Evolutionary conservation across 768 basidiomycete genomes (phyloP), one percentile per base, ranked within the genome.

Genomic region (Mycena amicta): DNA sequence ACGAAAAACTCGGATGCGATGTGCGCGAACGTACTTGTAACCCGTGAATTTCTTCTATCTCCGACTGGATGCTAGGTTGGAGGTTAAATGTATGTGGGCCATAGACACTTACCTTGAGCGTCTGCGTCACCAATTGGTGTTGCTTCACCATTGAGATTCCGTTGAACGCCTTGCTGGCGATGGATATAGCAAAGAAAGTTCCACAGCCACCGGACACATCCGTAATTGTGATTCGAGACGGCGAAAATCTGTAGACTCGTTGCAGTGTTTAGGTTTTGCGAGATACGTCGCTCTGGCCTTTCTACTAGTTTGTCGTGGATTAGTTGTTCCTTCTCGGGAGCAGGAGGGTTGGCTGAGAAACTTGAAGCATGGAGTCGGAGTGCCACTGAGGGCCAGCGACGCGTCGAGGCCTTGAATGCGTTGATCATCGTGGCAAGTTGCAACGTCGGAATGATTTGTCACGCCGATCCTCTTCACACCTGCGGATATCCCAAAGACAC

Each of bases 131-230:
- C 27, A 97, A 77, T 58, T 86, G 85, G 72, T 99, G 97, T 72
- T 99, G 97, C 77, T 97, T 95, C 53, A 98, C 86, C 41, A 86
- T 89, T 1, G 91, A 73, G 39, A 98, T 74, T 8, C 90, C 96
- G 63, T 89, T 87, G 80, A 99, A 98, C 1, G 81, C 81, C n/a
- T 84, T 72, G 57, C 92, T 94, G 3, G 90, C 83, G 61, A 99
- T 91, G 13, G 84, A 82, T 61, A 99, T 95, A 41, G 95, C 92
- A 67, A 96, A 99, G 74, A 98, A 99, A 3, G 88, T 83, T n/a
- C 97, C 97, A 70, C 97, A 98, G 23, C 97, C 97, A 53, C 95
- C 96, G 97, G 46, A 98, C n/a, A 95, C 84, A 72, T 99, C 96
- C 75, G 95, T 88, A 2, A 98, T 95, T 60, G 86, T 82, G 20